Percentiles rank a stretch among this genome's conserved stretches.
Conservation (phyloP, 768 basidiomycete genomes). For the Cubamyces lactineus region DNA sequence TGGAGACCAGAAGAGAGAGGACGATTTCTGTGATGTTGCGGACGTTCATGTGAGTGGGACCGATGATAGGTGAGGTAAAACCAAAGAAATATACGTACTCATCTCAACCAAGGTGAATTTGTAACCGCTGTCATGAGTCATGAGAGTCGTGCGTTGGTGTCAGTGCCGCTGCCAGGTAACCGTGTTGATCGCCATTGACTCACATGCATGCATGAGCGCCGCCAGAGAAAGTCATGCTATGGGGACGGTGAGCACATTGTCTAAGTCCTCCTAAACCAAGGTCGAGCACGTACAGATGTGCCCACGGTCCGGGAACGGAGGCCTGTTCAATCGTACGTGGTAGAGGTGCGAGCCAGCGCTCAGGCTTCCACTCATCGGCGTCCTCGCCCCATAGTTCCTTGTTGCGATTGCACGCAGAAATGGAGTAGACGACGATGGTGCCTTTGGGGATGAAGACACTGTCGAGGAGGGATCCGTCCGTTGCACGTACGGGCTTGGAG, state of each 20-base stretch:
- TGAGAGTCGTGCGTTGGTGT: too few relatives aligned
- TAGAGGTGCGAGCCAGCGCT: slow-evolving; percentile 54
- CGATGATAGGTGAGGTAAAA: neutral
- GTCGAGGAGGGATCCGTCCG: slow-evolving; percentile 42
- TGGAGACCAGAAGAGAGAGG: neutral
- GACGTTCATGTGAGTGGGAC: neutral
- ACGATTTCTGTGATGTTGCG: slow-evolving; percentile 2
- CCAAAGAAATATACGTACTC: slow-evolving; percentile 3
- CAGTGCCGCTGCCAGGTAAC: too few relatives aligned
- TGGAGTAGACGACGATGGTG: slow-evolving; percentile 44
- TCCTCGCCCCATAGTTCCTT: slow-evolving; percentile 62
- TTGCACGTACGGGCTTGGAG: slow-evolving; percentile 46
- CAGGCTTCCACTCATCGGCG: slow-evolving; percentile 60
- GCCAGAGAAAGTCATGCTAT: slow-evolving; percentile 10
- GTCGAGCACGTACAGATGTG: slow-evolving; percentile 22
- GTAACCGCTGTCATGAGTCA: neutral
- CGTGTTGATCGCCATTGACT: neutral
- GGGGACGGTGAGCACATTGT: too few relatives aligned
- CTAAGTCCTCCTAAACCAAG: neutral
- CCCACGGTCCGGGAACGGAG: slow-evolving; percentile 24
- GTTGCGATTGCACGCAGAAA: slow-evolving; percentile 51
- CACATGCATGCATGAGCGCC: slow-evolving; percentile 9
- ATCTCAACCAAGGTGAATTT: slow-evolving; percentile 12
- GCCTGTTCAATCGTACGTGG: slow-evolving; percentile 19
- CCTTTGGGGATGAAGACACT: slow-evolving; percentile 52